Evolutionary conservation across 2,329 filamentous ascomycete species (phyloP).

Genomic region (Colletotrichum sansevieriae): DNA sequence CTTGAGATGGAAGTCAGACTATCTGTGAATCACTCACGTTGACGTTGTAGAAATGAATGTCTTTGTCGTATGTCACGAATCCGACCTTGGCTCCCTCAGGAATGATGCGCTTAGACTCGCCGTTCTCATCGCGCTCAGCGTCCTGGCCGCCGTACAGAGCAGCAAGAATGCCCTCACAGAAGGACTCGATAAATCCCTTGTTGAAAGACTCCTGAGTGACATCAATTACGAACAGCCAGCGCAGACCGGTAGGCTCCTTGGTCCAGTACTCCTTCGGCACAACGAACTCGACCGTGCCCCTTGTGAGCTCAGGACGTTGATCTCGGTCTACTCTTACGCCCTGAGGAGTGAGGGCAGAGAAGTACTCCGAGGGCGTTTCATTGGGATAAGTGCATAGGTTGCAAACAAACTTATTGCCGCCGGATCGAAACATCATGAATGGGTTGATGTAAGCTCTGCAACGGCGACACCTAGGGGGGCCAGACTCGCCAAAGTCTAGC

Average conservation of each 20-base stretch:
- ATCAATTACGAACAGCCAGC: conserved; percentile 93
- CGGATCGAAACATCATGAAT: conserved; percentile 96
- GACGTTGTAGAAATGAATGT: conserved; percentile 98
- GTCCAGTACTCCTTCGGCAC: conserved; percentile 99
- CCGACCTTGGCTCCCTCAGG: conserved; percentile 88
- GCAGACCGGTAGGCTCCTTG: conserved; percentile 88
- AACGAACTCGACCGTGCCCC: conserved; percentile 94
- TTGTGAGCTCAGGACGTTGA: conserved; percentile 88
- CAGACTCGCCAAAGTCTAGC: conserved; percentile 91
- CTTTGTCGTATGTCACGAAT: conserved; percentile 95
- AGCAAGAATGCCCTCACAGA: conserved; percentile 88
- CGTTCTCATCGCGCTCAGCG: conserved; percentile 65
- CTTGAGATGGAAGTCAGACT: background rate
- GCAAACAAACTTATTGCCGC: conserved; percentile 96
- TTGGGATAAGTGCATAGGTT: conserved; percentile 99
- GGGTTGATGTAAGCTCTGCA: conserved; percentile 98
- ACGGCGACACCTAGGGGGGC: conserved; percentile 90
- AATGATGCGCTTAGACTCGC: conserved; percentile 68
- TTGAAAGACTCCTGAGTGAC: conserved; percentile 92
- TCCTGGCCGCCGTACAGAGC: conserved; percentile 83
- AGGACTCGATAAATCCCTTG: conserved; percentile 89
- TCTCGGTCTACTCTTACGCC: conserved; percentile 89
- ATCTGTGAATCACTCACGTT: conserved; percentile 68
- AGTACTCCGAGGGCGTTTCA: conserved; percentile 92
- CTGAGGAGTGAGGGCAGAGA: conserved; percentile 88